These are phyloP conservation scores for Pythium folliculosum DNA, from an alignment of 352 stramenopile species.

Conservation along the genomic window DNA sequence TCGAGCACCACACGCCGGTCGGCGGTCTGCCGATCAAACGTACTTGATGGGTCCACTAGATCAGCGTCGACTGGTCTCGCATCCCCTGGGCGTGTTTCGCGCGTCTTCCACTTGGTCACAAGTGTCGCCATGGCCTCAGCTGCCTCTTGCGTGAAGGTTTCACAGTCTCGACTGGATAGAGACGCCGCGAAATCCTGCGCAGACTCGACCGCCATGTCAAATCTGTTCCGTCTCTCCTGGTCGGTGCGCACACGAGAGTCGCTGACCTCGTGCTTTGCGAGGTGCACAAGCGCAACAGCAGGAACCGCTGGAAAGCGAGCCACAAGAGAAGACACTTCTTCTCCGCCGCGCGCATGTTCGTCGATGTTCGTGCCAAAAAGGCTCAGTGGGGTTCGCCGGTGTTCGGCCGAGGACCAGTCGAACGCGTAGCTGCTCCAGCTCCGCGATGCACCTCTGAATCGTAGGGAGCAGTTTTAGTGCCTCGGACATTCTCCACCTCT, in stretches of 20 bases:
- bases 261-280: neutral
- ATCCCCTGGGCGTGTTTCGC: neutral
- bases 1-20: neutral
- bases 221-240: neutral
- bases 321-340: neutral
- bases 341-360: neutral
- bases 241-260: neutral
- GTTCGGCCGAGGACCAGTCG: neutral
- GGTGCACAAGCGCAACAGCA: neutral
- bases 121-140: neutral
- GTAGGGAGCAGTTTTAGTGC: neutral
- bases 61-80: neutral
- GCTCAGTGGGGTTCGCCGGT: neutral
- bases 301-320: neutral
- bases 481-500: neutral
- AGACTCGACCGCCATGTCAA: neutral
- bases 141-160: neutral
- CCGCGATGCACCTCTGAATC: neutral
- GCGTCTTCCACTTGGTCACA: neutral
- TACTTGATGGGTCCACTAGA: neutral
- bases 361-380: neutral
- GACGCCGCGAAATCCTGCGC: neutral
- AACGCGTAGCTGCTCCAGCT: neutral
- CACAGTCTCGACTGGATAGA: neutral
- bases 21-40: too few relatives aligned